These are phyloP conservation scores for Inonotus obliquus DNA, from an alignment of 1,284 basidiomycete genomes.

Conservation along the genomic window DNA sequence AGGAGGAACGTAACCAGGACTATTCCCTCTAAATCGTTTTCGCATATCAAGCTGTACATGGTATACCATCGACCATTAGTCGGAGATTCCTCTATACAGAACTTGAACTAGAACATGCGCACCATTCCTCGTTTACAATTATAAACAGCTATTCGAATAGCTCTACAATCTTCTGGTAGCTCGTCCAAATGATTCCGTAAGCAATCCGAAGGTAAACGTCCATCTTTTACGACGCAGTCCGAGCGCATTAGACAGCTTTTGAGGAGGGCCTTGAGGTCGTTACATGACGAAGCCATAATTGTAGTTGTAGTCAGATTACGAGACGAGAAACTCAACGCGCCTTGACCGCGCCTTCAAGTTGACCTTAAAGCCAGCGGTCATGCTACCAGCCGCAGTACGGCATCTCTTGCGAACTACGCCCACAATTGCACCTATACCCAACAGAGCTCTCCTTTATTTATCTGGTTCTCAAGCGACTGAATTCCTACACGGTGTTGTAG, in stretches of 20 bases:
- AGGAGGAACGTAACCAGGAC: slow-evolving; percentile 37
- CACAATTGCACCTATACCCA: slow-evolving; percentile 55
- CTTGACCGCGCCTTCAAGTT: too few species aligned
- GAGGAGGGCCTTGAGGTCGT: slow-evolving; percentile 66
- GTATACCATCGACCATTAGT: neutral
- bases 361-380: slow-evolving; percentile 1
- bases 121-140: slow-evolving; percentile 90
- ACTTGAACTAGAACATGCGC: slow-evolving; percentile 26
- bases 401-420: slow-evolving; percentile 47
- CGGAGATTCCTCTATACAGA: neutral
- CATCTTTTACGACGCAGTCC: slow-evolving; percentile 77
- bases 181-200: slow-evolving; percentile 66
- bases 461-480: slow-evolving; percentile 79
- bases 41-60: slow-evolving; percentile 72
- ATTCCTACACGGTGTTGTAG: slow-evolving; percentile 87
- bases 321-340: neutral
- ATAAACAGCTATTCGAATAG: slow-evolving; percentile 72
- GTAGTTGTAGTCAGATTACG: slow-evolving; percentile 1
- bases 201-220: slow-evolving; percentile 71
- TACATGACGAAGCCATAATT: slow-evolving; percentile 74
- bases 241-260: slow-evolving; percentile 77
- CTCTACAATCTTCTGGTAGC: slow-evolving; percentile 71
- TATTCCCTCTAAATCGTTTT: slow-evolving; percentile 76
- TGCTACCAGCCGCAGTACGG: slow-evolving; percentile 37
- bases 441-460: slow-evolving; percentile 69